Evolutionary conservation across 345 rosid species (phyloP).

Genomic region (Psidium friedrichsthalianum): DNA sequence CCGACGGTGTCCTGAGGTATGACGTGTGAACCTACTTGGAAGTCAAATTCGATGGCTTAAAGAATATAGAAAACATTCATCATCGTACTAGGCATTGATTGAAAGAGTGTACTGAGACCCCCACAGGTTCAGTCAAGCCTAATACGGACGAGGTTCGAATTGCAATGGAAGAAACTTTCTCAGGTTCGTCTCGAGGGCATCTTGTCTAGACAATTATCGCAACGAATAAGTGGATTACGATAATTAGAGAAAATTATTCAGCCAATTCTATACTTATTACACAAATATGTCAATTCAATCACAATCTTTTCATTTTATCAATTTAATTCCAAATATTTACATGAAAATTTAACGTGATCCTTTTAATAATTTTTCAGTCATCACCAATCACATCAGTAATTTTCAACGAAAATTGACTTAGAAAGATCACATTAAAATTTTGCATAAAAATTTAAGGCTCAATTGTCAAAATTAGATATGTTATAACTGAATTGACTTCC

Average conservation of each 20-base stretch:
- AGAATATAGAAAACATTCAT: too few relatives aligned
- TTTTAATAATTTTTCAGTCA: too few relatives aligned
- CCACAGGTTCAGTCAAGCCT: not conserved
- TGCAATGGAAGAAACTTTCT: not conserved
- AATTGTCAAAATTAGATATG: accelerated
- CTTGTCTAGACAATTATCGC: not conserved
- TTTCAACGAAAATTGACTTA: accelerated
- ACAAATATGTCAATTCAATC: too few relatives aligned
- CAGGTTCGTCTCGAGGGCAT: not conserved
- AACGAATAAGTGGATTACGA: too few relatives aligned
- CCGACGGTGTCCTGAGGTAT: not conserved
- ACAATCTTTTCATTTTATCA: too few relatives aligned
- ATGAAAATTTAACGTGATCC: not conserved
- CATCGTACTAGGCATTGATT: not conserved
- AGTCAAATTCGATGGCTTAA: too few relatives aligned
- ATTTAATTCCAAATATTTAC: too few relatives aligned
- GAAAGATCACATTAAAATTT: not conserved
- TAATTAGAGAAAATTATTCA: too few relatives aligned
- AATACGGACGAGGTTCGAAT: not conserved
- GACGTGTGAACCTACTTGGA: too few relatives aligned
- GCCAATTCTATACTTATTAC: not conserved
- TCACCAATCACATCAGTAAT: accelerated
- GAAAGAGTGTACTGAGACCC: not conserved
- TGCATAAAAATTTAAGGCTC: not conserved
- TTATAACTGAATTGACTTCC: accelerated